Evolutionary conservation across 768 basidiomycete species (phyloP), one percentile per base, ranked within the genome.

Genomic region (Russula emetica): DNA sequence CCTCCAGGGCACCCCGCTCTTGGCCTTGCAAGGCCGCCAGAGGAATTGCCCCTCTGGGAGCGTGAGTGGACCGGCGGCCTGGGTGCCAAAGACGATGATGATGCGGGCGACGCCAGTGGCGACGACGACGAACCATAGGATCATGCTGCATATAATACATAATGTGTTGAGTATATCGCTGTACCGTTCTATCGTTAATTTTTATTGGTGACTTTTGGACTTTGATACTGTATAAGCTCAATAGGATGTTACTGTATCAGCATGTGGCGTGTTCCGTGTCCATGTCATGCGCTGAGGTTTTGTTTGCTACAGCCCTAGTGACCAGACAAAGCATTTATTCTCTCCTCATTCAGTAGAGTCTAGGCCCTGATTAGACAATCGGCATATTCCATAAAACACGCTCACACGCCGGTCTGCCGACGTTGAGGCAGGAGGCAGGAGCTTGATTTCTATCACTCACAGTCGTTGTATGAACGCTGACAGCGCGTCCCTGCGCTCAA

Each of bases 11-110:
- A 93, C 70, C 87, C 84, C 5, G 79, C 82, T 13, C 78, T 83
- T 24, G 69, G 70, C 4, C 76, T 78, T 64, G 52, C 64, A 42
- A 54, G 22, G 22, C 54, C 63, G 53, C 60, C 66, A 42, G 64
- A 62, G 24, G 74, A 67, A 61, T 70, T 56, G 49, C 83, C 84
- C 32, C 76, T 86, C 22, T 94, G 92, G 92, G 90, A 93, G 71
- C 81, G 88, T 47, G 84, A 86, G 65, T 94, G 92, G 92, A 85
- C 84, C 47, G 90, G 92, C 18, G 92, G 90, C 0, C 79, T 82
- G 59, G 55, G 79, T 14, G 49, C n/a, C 59, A 63, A 67, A 32
- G 64, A 66, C 32, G 66, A 69, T 54, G 67, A 62, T 20, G 63
- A 64, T 54, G 53, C 11, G 20, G 65, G 57, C 49, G 62, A 67